Base-by-base conservation (phyloP, 1,139 yeast genomes). In the Nakaseomyces uthaithaninus region DNA sequence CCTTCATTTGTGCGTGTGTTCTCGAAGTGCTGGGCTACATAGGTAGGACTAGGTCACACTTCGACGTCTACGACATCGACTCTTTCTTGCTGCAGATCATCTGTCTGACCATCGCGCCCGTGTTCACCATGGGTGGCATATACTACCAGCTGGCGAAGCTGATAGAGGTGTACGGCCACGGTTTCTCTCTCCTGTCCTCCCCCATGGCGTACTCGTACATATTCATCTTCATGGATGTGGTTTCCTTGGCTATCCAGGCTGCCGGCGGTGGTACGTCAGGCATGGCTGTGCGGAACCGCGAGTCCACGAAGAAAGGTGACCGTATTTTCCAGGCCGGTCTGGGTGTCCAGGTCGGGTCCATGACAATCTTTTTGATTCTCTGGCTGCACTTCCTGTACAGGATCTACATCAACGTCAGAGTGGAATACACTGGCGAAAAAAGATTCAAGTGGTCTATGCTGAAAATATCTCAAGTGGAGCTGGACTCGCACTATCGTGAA, bases 81-180 rank as follows among this genome's bases (percentile, higher is more conserved):
- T 66, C 66, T 37, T 87, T 69, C 57, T 60, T 84, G 41, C 62
- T 78, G 47, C 95, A 87, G 60, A 74, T 78, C 48, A 73, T 80
- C 39, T 66, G 81, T 44, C 66, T 86, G 46, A 85, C 94, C 0
- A 65, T 87, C 40, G 91, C 87, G 0, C 96, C 96, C 0, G 91
- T 91, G 5, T 86, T 89, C 59, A 69, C 84, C 41, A 83, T 85
- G 87, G 96, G 83, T 3, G 95, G 94, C 4, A 69, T 87, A 7
- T 87, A 87, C 62, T 83, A 75, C 53, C 64, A 80, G 39, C 69
- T 86, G 52, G 93, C 87, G 3, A 86, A 84, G 59, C 52, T 82
- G 47, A 75, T 82, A 35, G 75, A 81, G 40, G 66, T 84, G 6
- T 82, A 76, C 58, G 94, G 94, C 5, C 66, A 74, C 38, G 60